These are phyloP conservation scores for Gryganskiella cystojenkinii DNA, from an alignment of 192 early-diverging fungal genomes.

Conservation along the genomic window DNA sequence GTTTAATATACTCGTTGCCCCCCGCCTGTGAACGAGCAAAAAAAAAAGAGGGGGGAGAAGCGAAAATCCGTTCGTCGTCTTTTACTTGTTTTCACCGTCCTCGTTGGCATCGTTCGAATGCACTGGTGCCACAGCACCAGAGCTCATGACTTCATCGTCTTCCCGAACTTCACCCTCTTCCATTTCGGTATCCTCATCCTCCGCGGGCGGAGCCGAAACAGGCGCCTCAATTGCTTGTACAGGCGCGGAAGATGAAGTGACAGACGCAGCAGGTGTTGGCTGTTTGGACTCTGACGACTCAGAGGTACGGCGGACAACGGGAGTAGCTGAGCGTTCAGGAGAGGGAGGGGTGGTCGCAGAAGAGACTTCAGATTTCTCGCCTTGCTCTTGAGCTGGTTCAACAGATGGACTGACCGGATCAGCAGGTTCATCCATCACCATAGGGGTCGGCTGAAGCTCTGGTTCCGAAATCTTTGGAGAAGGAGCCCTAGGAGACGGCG, in stretches of 20 bases:
- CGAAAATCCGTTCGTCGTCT: not conserved
- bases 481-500: no score
- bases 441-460: no score
- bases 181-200: conserved; percentile 46
- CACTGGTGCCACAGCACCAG: conserved; percentile 20
- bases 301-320: not conserved
- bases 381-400: no score
- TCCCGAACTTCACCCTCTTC: conserved; percentile 50
- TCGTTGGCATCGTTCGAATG: not conserved
- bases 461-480: no score
- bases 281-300: no score
- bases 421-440: no score
- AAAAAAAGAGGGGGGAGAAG: no score
- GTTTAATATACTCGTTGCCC: conserved; percentile 4
- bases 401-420: no score
- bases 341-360: not conserved
- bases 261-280: not conserved
- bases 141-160: conserved; percentile 46
- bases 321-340: not conserved
- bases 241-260: no score
- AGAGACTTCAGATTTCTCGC: not conserved
- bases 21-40: conserved; percentile 3
- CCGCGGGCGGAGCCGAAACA: not conserved
- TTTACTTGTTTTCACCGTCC: conserved; percentile 1
- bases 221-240: not conserved